phyloP scores from a whole-genome alignment of 148 eudicot genomes.

The Fagopyrum tataricum region DNA sequence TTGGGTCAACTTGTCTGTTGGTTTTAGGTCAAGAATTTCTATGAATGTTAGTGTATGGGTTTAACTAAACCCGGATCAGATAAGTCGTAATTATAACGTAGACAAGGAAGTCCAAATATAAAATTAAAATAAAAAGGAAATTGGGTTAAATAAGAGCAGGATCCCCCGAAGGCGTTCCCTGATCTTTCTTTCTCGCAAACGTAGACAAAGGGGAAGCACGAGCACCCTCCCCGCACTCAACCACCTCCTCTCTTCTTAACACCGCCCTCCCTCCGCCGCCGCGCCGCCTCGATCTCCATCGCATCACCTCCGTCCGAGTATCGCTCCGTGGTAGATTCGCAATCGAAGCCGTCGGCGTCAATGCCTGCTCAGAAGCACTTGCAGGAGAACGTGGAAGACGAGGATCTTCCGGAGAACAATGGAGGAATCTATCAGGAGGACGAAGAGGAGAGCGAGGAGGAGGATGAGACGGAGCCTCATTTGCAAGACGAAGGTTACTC shows the following conservation, averaged over 20 bases:
- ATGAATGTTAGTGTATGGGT: too few relatives aligned
- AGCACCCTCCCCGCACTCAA: not conserved
- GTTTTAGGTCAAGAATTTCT: too few relatives aligned
- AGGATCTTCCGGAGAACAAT: constrained; percentile 8
- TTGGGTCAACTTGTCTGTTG: too few relatives aligned
- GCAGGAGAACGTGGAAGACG: not conserved
- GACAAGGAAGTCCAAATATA: too few relatives aligned
- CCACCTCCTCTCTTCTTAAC: not conserved
- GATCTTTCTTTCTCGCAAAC: not conserved
- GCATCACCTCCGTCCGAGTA: not conserved
- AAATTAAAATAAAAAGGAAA: too few relatives aligned
- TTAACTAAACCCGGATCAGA: too few relatives aligned
- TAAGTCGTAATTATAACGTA: too few relatives aligned
- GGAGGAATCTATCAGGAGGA: not conserved
- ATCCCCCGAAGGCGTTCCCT: not conserved
- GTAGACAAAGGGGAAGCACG: not conserved
- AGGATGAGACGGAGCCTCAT: not conserved
- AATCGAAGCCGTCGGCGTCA: constrained; percentile 4
- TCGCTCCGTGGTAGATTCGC: not conserved
- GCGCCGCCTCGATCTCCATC: not conserved
- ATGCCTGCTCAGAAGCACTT: constrained; percentile 8
- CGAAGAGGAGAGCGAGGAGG: not conserved
- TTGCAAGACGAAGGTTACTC: not conserved
- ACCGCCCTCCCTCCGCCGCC: not conserved
- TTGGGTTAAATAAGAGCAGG: not conserved